A percentile compares a stretch with the other conserved stretches of the same genome.
Evolutionary conservation across 495 filamentous ascomycete species (phyloP).

Genomic region (Tuber microsphaerosporum): DNA sequence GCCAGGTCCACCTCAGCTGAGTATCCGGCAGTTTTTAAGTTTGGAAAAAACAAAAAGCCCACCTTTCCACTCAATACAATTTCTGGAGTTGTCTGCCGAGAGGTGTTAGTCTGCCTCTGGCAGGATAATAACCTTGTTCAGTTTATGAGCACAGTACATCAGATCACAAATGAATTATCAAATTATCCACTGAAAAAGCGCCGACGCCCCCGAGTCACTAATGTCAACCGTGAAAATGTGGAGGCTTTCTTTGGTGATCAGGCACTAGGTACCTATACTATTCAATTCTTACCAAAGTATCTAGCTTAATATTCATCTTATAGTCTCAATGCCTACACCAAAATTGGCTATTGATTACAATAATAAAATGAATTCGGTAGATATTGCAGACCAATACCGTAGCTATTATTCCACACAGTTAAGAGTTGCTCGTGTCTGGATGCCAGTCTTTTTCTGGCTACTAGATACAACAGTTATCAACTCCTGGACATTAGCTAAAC

Average conservation of each 20-base stretch:
- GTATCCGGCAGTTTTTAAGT: background rate
- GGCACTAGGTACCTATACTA: background rate
- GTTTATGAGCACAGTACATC: too few relatives aligned
- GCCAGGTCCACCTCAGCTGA: constrained; percentile 1
- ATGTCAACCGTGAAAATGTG: background rate
- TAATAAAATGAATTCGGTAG: constrained; percentile 31
- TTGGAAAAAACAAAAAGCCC: background rate
- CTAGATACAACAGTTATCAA: constrained; percentile 31
- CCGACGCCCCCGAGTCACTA: too few relatives aligned
- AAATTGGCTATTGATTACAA: constrained; percentile 4
- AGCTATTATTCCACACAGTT: constrained; percentile 31
- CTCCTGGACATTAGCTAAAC: background rate
- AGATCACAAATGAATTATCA: too few relatives aligned
- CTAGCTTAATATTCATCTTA: too few relatives aligned
- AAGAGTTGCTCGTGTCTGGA: constrained; percentile 19
- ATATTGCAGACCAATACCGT: constrained; percentile 33
- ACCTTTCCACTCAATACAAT: background rate
- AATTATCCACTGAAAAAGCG: too few relatives aligned
- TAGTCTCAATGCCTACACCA: background rate
- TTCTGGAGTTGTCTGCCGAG: too few relatives aligned
- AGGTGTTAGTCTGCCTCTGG: too few relatives aligned
- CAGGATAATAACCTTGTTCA: too few relatives aligned
- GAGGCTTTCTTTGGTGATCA: constrained; percentile 3
- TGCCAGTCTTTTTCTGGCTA: constrained; percentile 34
- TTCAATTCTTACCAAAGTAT: too few relatives aligned